A percentile compares a stretch with the other conserved stretches of the same genome.
These are phyloP conservation scores for Pseudonectria buxi DNA, from an alignment of 2,329 filamentous ascomycete genomes.

Conservation along the genomic window DNA sequence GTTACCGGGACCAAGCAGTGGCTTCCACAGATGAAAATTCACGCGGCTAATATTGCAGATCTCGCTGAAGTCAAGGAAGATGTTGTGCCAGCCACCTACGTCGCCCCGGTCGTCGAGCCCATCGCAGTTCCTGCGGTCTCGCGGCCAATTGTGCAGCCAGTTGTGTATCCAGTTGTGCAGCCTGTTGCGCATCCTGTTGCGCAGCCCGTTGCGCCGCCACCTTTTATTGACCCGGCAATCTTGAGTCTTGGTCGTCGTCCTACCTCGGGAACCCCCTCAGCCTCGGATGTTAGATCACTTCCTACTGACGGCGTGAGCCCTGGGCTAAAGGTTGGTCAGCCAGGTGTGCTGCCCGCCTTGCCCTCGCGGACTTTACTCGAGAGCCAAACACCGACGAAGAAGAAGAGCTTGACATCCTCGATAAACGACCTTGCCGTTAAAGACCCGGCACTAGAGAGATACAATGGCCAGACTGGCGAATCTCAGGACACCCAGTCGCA, in stretches of 20 bases:
- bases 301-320: constrained; percentile 6
- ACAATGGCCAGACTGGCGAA: constrained; percentile 13
- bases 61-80: constrained; percentile 33
- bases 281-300: constrained; percentile 11
- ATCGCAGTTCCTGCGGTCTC: constrained; percentile 19
- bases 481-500: constrained; percentile 17
- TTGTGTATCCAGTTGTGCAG: no score
- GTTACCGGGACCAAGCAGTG: constrained; percentile 37
- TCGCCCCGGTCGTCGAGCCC: constrained; percentile 18
- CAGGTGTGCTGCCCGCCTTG: constrained; percentile 7
- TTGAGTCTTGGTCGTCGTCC: constrained; percentile 55
- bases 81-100: constrained; percentile 21
- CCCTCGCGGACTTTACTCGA: constrained; percentile 6
- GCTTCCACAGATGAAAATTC: constrained; percentile 37
- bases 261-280: constrained; percentile 20
- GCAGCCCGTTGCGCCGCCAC: constrained; percentile 26
- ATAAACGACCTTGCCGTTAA: constrained; percentile 20
- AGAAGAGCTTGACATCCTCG: constrained; percentile 19
- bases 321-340: constrained; percentile 6
- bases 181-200: constrained; percentile 22
- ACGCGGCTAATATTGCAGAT: constrained; percentile 39
- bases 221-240: constrained; percentile 78
- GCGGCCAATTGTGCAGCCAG: constrained; percentile 25
- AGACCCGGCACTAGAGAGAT: constrained; percentile 8
- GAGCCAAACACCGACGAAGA: constrained; percentile 16